Evolutionary conservation across 2,329 filamentous ascomycete genomes (phyloP).

Genomic region (Beauveria australis): DNA sequence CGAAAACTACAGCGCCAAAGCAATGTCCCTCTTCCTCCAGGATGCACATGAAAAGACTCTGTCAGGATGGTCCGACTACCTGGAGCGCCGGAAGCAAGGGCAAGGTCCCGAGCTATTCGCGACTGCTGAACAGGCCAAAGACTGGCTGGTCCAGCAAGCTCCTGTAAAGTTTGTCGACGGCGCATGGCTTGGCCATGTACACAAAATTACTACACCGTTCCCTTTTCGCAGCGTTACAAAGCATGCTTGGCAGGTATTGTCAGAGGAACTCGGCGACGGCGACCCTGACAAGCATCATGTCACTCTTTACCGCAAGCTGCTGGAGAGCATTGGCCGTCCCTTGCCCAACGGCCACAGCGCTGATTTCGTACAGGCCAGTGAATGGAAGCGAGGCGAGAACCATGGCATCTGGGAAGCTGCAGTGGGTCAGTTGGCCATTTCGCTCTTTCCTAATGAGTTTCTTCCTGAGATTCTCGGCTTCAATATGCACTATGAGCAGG

Average conservation of each 20-base stretch:
- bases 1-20: neutral
- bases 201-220: neutral
- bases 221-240: neutral
- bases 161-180: slow-evolving; percentile 13
- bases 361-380: neutral
- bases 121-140: neutral
- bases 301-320: neutral
- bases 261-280: slow-evolving; percentile 9
- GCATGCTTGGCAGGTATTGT: slow-evolving; percentile 1
- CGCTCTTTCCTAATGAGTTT: slow-evolving; percentile 37
- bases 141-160: neutral
- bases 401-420: slow-evolving; percentile 31
- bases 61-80: neutral
- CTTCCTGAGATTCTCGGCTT: slow-evolving; percentile 41
- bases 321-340: neutral
- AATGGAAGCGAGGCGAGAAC: neutral
- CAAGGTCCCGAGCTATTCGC: neutral
- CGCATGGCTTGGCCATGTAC: slow-evolving; percentile 8
- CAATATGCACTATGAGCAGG: slow-evolving; percentile 38
- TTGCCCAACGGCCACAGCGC: neutral
- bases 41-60: neutral
- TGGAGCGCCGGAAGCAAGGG: neutral
- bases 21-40: neutral
- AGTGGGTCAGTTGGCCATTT: slow-evolving; percentile 34
- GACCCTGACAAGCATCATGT: slow-evolving; percentile 1